Evolutionary conservation across 306 rosid genomes (phyloP).

Genomic region (Pyrus betulifolia): DNA sequence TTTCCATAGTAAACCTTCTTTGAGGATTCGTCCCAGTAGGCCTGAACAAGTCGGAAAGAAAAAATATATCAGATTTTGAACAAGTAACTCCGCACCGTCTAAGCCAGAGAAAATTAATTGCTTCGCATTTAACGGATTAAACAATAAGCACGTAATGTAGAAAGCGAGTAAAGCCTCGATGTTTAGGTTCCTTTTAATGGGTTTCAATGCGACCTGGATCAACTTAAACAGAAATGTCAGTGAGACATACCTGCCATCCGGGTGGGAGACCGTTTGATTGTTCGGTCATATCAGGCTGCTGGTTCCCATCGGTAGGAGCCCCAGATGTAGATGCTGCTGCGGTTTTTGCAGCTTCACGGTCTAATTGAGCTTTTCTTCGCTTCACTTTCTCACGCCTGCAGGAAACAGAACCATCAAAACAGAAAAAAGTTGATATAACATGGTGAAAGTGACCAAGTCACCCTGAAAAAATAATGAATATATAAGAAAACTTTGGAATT

Average conservation of each 20-base stretch:
- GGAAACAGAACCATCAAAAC: not conserved
- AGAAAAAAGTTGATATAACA: not conserved
- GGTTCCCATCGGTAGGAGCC: slow-evolving; percentile 29
- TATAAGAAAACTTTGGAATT: not conserved
- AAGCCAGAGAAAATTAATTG: not conserved
- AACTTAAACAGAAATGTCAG: not conserved
- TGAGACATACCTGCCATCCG: slow-evolving; percentile 69
- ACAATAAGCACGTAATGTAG: not conserved
- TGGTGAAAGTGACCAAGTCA: not conserved
- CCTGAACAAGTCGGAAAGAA: slow-evolving; percentile 34
- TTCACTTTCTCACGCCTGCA: slow-evolving; percentile 83
- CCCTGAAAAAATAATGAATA: not conserved
- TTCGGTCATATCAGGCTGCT: slow-evolving; percentile 49
- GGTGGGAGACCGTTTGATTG: slow-evolving; percentile 64
- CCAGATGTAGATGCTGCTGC: slow-evolving; percentile 13
- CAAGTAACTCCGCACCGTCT: not conserved
- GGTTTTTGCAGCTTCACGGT: slow-evolving; percentile 29
- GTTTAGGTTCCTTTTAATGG: not conserved
- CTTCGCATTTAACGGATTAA: not conserved
- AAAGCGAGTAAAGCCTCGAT: not conserved
- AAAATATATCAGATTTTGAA: not conserved
- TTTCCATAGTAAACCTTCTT: slow-evolving; percentile 86
- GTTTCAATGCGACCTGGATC: not conserved
- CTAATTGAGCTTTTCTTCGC: slow-evolving; percentile 68
- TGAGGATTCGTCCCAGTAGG: slow-evolving; percentile 71